A percentile compares a stretch with the other conserved stretches of the same genome.
These are phyloP conservation scores for Clausena lansium DNA, from an alignment of 345 rosid species.

Conservation along the genomic window DNA sequence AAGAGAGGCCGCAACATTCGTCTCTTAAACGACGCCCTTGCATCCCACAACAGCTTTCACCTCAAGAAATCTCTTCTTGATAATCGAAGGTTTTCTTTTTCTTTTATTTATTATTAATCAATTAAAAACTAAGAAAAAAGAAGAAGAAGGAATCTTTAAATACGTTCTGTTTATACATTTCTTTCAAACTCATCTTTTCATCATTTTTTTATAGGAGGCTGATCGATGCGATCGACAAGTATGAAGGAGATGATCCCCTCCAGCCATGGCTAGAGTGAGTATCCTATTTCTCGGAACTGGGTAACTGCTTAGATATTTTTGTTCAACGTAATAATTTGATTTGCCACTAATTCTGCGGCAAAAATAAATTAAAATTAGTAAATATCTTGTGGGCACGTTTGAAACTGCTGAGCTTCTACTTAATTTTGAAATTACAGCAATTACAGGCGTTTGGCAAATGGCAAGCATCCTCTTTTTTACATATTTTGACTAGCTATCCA, in stretches of 20 bases:
- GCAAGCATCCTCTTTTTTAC: background rate
- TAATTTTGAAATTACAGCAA: background rate
- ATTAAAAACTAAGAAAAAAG: too few species aligned
- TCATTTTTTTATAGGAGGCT: constrained; percentile 42
- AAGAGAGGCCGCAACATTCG: constrained; percentile 82
- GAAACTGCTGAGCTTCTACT: background rate
- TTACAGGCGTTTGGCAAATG: background rate
- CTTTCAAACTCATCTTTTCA: background rate
- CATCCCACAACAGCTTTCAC: constrained; percentile 48
- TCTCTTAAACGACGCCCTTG: constrained; percentile 69
- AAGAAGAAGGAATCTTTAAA: too few species aligned
- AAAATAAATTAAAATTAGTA: too few species aligned
- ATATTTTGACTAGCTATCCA: too few species aligned
- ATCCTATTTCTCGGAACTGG: background rate
- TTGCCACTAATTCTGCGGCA: too few species aligned
- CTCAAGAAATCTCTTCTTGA: constrained; percentile 58
- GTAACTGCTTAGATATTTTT: too few species aligned
- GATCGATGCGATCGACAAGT: constrained; percentile 70
- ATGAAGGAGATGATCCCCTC: constrained; percentile 83
- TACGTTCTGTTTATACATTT: background rate
- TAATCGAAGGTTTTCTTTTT: constrained; percentile 50
- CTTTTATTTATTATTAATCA: background rate
- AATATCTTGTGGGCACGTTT: too few species aligned
- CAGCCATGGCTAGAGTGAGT: constrained; percentile 82
- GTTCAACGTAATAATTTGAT: too few species aligned